These are phyloP conservation scores for Zelopaecilomyces penicillatus DNA, from an alignment of 2,329 filamentous ascomycete species.

Conservation along the genomic window DNA sequence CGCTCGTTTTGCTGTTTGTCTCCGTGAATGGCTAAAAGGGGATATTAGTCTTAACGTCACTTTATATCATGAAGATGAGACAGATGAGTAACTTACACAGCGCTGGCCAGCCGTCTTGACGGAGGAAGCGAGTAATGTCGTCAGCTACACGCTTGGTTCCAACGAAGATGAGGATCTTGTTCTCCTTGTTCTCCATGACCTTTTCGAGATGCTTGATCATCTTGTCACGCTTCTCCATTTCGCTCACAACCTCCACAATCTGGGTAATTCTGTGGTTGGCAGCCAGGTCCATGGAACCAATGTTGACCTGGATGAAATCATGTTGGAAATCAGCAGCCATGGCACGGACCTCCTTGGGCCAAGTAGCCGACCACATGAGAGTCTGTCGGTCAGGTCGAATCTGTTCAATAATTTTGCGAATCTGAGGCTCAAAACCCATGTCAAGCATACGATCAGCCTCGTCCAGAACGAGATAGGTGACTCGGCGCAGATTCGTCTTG, in stretches of 20 bases:
- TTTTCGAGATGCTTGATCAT: constrained; percentile 98
- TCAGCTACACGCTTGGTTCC: constrained; percentile 92
- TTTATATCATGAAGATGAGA: constrained; percentile 23
- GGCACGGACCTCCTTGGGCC: constrained; percentile 96
- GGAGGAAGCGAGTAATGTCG: constrained; percentile 93
- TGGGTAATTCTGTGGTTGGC: constrained; percentile 98
- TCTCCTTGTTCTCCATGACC: constrained; percentile 91
- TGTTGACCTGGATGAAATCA: constrained; percentile 98
- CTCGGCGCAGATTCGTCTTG: constrained; percentile 95
- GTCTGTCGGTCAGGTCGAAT: constrained; percentile 98
- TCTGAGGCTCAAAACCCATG: constrained; percentile 99
- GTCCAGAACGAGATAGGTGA: constrained; percentile 96
- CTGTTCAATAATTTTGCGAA: constrained; percentile 96
- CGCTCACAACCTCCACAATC: constrained; percentile 90
- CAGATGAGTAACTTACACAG: constrained; percentile 58
- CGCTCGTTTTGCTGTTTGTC: constrained; percentile 99
- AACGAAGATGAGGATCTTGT: constrained; percentile 95
- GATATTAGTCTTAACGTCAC: constrained; percentile 24
- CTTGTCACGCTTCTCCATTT: constrained; percentile 94
- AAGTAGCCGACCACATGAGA: constrained; percentile 99
- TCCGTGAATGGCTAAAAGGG: constrained; percentile 77
- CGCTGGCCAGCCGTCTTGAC: constrained; percentile 95
- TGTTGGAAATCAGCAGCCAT: constrained; percentile 84
- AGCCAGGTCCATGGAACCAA: constrained; percentile 89
- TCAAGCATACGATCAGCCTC: constrained; percentile 99